Evolutionary conservation across 2,329 filamentous ascomycete genomes (phyloP).

Genomic region (Fusarium sp.): DNA sequence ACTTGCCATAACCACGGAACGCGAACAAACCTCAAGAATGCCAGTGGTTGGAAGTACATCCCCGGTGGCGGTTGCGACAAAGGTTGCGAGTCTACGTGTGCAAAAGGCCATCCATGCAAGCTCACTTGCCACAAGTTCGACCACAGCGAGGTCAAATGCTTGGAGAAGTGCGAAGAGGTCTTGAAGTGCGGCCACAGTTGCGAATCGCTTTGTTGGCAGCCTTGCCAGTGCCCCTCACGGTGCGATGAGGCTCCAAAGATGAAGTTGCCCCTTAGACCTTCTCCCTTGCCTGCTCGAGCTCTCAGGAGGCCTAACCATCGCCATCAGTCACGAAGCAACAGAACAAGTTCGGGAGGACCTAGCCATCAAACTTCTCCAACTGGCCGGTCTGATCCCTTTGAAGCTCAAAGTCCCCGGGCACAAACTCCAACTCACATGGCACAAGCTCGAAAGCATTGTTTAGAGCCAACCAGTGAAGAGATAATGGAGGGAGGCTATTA

Average conservation of each 20-base stretch:
- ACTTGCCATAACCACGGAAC: slow-evolving; percentile 68
- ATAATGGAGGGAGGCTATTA: slow-evolving; percentile 51
- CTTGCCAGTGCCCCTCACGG: slow-evolving; percentile 24
- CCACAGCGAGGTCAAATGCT: slow-evolving; percentile 45
- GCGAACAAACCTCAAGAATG: slow-evolving; percentile 60
- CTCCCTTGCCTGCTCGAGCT: neutral
- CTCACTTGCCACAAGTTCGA: slow-evolving; percentile 28
- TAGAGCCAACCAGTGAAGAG: slow-evolving; percentile 59
- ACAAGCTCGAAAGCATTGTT: slow-evolving; percentile 16
- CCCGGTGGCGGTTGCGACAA: slow-evolving; percentile 30
- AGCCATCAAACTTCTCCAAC: neutral
- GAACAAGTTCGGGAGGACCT: neutral
- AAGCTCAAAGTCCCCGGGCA: neutral
- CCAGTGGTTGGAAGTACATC: slow-evolving; percentile 60
- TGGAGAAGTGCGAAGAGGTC: slow-evolving; percentile 17
- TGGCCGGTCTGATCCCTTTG: neutral
- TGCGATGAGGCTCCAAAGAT: slow-evolving; percentile 9
- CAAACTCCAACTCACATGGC: neutral
- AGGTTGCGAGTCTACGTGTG: slow-evolving; percentile 26
- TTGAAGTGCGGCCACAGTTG: slow-evolving; percentile 35
- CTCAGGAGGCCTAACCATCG: neutral
- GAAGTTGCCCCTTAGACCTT: neutral
- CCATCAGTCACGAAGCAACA: neutral
- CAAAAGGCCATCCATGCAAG: slow-evolving; percentile 34
- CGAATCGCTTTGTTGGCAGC: slow-evolving; percentile 20